Evolutionary conservation across 2,329 filamentous ascomycete genomes (phyloP), one percentile per base, ranked within the genome.

Genomic region (Cladophialophora psammophila): DNA sequence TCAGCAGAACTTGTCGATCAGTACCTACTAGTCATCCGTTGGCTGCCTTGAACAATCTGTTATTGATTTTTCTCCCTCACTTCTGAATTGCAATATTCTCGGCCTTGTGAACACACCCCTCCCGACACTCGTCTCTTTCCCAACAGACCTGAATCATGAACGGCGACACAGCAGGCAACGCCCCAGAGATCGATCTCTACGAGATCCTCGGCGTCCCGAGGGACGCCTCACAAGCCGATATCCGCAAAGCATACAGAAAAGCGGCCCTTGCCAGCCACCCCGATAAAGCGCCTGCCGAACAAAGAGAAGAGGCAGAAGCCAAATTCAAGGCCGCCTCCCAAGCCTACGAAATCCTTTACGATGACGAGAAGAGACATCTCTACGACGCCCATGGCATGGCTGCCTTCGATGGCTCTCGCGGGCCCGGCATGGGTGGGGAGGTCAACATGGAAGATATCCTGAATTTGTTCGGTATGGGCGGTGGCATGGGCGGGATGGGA

Each of bases 371-470:
- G 80, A 91, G 95, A 75, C 86, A 91, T 64, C 81, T 96, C 69
- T 99, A 99, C 83, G 95, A 99, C 77, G 89, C 88, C 69, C 92
- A 97, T 77, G 95, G 95, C 81, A 97, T 98, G 94, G 88, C 91
- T 52, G 95, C 94, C 66, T 98, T 99, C 77, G 93, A 97, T 77
- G 88, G 91, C 59, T 89, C 88, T 63, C 86, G 87, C 65, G 76
- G 87, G 26, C 90, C 88, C 18, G 84, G 82, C 76, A 84, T 79
- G 56, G 91, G 89, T 48, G 87, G 90, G 63, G 94, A 98, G 76
- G 85, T 98, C 68, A 94, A 98, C 80, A 72, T 73, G 72, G 72
- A 73, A 62, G 95, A 98, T 78, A 92, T 99, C 73, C 84, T 98
- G 48, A 92, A 97, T 77, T 84, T 84, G 77, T 78, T 77, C 63